Evolutionary conservation across 129 eudicot genomes (phyloP).

Genomic region (Ambrosia trifida): DNA sequence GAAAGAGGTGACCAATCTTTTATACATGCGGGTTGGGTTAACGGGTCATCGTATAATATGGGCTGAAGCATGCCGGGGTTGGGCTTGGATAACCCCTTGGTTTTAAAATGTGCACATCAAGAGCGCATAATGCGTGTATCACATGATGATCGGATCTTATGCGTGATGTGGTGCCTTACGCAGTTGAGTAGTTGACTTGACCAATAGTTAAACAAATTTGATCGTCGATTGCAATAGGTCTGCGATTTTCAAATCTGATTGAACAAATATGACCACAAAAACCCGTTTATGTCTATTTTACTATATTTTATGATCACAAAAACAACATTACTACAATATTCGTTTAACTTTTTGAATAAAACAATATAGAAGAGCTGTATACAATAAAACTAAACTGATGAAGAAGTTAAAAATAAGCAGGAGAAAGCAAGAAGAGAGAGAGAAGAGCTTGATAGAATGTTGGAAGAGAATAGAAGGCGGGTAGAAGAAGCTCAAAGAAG

Average conservation of each 20-base stretch:
- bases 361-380: not conserved
- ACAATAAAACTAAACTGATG: not conserved
- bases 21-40: not conserved
- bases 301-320: not conserved
- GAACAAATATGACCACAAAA: too few species aligned
- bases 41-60: not conserved
- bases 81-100: not conserved
- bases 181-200: too few species aligned
- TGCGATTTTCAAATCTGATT: too few species aligned
- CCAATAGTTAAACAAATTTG: too few species aligned
- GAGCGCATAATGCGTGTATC: too few species aligned
- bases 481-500: constrained; percentile 93
- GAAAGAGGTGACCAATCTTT: constrained; percentile 58
- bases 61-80: not conserved
- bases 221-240: too few species aligned
- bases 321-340: not conserved
- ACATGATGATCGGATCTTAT: too few species aligned
- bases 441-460: constrained; percentile 93
- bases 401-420: constrained; percentile 34
- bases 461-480: constrained; percentile 82
- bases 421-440: constrained; percentile 91
- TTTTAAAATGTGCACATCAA: too few species aligned
- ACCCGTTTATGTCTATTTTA: too few species aligned
- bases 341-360: not conserved
- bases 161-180: too few species aligned